Base-by-base conservation (phyloP, 768 basidiomycete genomes). In the Suillus ampliporus region DNA sequence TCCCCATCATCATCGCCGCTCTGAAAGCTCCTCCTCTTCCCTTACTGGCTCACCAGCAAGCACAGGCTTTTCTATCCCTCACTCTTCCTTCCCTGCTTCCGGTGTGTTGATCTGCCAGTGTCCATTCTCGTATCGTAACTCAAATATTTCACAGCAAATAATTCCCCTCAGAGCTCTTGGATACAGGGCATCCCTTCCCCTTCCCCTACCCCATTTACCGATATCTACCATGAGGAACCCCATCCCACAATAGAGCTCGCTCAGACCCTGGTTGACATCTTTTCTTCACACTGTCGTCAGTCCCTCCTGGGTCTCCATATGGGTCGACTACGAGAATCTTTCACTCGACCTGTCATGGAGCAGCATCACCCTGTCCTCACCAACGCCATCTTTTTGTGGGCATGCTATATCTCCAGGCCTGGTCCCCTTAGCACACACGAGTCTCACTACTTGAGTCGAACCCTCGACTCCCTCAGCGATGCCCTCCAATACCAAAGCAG, bases 361-460 rank as follows among this genome's bases (percentile, higher is more conserved):
- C 90, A 89, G 60, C 86, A 86, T 21, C 92, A 94, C 69, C 88
- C 92, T 10, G 86, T 83, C 59, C 82, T 94, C 15, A 86, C 92
- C 82, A 91, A 92, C 70, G 83, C 91, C 64, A 88, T 93, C 69
- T 94, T 88, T 71, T 84, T 93, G 8, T 92, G 91, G 89, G 89
- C 90, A 2, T 93, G 91, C 73, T 91, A 89, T 71, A 82, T 93
- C 44, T 91, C 92, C 11, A 83, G 89, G 23, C 87, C 90, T 8
- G 88, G 86, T 43, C 82, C 86, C 6, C 79, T 93, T 14, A 85
- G 84, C 67, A 85, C 87, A 57, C 88, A 92, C 69, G 91, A 94
- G 75, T 81, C 85, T 17, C 84, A 87, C 65, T 94, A 91, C 69
- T 86, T 94, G 61, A 78, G 76, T 11, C 84, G 85, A 40, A 79